A percentile compares a stretch with the other conserved stretches of the same genome.
phyloP scores from a whole-genome alignment of 108 stramenopile species.

The Nitzschia putrida region DNA sequence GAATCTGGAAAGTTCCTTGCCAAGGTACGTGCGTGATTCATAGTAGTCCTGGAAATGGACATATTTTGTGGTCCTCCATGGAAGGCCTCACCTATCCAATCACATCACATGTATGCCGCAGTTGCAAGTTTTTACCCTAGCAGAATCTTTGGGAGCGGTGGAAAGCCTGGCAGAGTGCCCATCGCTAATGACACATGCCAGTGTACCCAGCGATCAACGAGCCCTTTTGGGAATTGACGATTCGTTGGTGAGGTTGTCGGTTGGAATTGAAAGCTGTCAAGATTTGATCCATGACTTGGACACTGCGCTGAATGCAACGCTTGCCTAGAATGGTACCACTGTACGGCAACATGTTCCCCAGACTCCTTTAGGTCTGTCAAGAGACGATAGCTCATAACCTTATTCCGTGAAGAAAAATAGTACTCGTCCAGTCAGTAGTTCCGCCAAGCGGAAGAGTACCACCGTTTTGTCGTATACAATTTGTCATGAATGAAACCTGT shows the following conservation, averaged over 20 bases:
- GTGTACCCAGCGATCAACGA: slow-evolving; percentile 73
- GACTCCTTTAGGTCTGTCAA: too few species aligned
- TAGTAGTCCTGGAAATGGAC: too few species aligned
- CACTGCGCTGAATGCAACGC: slow-evolving; percentile 47
- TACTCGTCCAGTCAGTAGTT: too few species aligned
- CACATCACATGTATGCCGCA: neutral
- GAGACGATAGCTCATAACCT: too few species aligned
- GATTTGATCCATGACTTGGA: slow-evolving; percentile 79
- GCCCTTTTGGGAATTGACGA: slow-evolving; percentile 68
- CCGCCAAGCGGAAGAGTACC: too few species aligned
- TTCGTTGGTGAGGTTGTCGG: slow-evolving; percentile 70
- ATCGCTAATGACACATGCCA: slow-evolving; percentile 84
- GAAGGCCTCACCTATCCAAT: too few species aligned
- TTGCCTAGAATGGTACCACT: neutral
- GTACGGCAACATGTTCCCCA: too few species aligned
- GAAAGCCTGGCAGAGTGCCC: slow-evolving; percentile 82
- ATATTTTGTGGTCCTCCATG: too few species aligned
- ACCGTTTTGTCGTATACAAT: too few species aligned
- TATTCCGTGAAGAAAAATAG: too few species aligned
- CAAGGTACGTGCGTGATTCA: slow-evolving; percentile 49
- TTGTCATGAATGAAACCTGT: too few species aligned
- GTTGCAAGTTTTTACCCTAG: slow-evolving; percentile 62
- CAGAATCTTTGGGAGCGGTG: slow-evolving; percentile 80
- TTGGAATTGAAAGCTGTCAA: slow-evolving; percentile 71
- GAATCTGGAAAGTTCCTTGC: slow-evolving; percentile 54